Conservation (phyloP, 2,329 filamentous ascomycete genomes). For the Aspergillus sp. region DNA sequence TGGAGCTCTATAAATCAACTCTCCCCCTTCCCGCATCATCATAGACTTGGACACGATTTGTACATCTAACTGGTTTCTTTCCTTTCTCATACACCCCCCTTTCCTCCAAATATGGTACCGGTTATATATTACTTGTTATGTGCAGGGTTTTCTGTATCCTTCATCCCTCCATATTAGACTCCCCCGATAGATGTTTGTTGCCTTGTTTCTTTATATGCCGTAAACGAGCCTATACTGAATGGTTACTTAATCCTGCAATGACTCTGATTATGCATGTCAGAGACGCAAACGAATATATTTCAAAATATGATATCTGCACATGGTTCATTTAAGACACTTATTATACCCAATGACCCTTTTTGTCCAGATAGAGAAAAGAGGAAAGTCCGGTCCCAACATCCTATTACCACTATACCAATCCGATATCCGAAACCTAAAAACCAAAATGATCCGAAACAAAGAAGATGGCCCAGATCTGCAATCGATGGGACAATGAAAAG, state of each 20-base stretch:
- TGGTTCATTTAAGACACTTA: background rate
- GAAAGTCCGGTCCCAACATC: too few relatives aligned
- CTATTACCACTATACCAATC: background rate
- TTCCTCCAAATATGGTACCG: background rate
- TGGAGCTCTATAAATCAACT: slow-evolving; percentile 10
- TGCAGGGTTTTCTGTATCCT: too few relatives aligned
- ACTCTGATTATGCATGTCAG: background rate
- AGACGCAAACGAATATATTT: background rate
- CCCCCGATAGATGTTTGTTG: background rate
- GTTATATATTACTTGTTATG: background rate
- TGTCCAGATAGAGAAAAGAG: too few relatives aligned
- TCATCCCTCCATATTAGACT: background rate
- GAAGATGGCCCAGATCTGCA: background rate
- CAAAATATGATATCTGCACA: too few relatives aligned
- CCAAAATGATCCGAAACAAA: background rate
- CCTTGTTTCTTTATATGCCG: background rate
- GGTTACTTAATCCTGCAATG: background rate
- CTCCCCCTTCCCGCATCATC: background rate
- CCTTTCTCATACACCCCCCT: too few relatives aligned
- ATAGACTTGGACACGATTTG: too few relatives aligned
- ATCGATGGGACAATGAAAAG: background rate
- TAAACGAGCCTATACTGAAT: too few relatives aligned
- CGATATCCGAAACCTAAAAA: background rate
- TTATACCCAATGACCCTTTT: background rate
- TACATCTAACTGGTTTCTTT: too few relatives aligned